Evolutionary conservation across 345 rosid species (phyloP), one percentile per base, ranked within the genome.

Genomic region (Lumnitzera littorea): DNA sequence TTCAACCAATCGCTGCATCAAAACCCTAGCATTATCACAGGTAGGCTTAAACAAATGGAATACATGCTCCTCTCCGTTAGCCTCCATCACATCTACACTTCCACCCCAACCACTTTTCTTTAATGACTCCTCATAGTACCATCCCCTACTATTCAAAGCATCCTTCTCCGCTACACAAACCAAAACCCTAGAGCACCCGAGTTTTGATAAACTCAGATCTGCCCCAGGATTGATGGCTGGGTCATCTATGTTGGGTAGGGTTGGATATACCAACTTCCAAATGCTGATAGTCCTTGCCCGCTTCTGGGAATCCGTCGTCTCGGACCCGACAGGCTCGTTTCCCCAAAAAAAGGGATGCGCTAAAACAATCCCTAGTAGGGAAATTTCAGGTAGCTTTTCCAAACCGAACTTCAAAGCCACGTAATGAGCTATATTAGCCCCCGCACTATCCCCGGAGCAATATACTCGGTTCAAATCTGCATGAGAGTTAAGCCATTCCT

Each of bases 381-480:
- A 48, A 13, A 75, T 11, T 16, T 66, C 74, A 2, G 46, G 57
- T 2, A 64, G 46, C 10, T 52, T 72, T 20, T 64, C 73, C 2
- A 36, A 4, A 23, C 76, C 72, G 12, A 48, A 49, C 53, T 62
- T 62, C 36, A 77, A 12, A 13, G 66, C 78, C 53, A 82, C 63
- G 46, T 67, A 67, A 54, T 75, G 82, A 0, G 75, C 62, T 14
- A 82, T 66, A 55, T 66, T 79, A 3, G 72, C 82, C 3, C 85
- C 78, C 0, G 82, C 76, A 46, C 77, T 75, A 41, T 81, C 85
- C 13, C 87, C 84, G 0, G 78, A 65, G 0, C 77, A 14, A 46
- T 68, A 82, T 25, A 79, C 64, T 12, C 63, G 57, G 5, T 49
- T 43, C 5, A 76, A 58, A 60, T 79, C 79, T 0, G 56, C 77